These are phyloP conservation scores for Metschnikowia dekortorum DNA, from an alignment of 805 yeast genomes.

Conservation along the genomic window DNA sequence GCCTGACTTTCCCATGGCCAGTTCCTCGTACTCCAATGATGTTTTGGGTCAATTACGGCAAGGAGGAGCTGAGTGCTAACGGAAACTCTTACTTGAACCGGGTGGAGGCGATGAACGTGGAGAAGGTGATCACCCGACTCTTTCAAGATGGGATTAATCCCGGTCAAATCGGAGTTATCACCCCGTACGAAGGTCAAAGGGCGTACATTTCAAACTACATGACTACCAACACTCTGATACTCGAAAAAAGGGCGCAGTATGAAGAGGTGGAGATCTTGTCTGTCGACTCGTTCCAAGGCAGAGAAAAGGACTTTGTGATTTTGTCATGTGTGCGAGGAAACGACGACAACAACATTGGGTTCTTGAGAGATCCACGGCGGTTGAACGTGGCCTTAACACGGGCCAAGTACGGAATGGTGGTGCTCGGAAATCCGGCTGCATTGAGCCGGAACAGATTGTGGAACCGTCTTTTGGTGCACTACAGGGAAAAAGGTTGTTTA, in stretches of 20 bases:
- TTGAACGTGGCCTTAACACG: conserved; percentile 43
- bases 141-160: conserved; percentile 77
- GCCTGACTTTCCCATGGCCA: conserved; percentile 87
- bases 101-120: conserved; percentile 86
- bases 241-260: conserved; percentile 55
- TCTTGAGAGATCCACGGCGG: conserved; percentile 41
- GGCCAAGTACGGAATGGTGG: conserved; percentile 39
- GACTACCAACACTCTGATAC: conserved; percentile 49
- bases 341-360: conserved; percentile 38
- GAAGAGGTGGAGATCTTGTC: conserved; percentile 75
- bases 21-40: conserved; percentile 81
- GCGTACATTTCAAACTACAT: conserved; percentile 76
- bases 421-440: conserved; percentile 81
- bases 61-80: conserved; percentile 78
- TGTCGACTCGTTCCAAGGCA: conserved; percentile 43
- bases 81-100: conserved; percentile 83
- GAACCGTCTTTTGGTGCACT: conserved; percentile 73
- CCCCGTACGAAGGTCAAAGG: conserved; percentile 94
- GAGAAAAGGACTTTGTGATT: conserved; percentile 42
- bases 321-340: conserved; percentile 44
- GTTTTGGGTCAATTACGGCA: conserved; percentile 89
- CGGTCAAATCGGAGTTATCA: conserved; percentile 73
- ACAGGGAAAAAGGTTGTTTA: conserved; percentile 77
- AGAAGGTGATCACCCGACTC: conserved; percentile 65
- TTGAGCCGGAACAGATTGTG: conserved; percentile 68